phyloP scores from a whole-genome alignment of 2,329 filamentous ascomycete genomes.

The Cladosporium sp. region DNA sequence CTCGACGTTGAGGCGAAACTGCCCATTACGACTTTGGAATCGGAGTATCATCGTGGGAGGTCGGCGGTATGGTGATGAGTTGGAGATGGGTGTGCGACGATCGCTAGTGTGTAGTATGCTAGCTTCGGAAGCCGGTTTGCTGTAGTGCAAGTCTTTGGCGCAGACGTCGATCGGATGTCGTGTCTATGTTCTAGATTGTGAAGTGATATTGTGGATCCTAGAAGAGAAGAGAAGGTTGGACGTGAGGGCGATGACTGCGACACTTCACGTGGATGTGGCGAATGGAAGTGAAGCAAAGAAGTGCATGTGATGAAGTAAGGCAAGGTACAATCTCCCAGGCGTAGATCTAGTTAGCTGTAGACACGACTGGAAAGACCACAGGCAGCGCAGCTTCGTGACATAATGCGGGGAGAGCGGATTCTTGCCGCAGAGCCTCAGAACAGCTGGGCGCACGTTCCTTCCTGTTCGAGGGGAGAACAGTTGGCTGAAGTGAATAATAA shows the following conservation, averaged over 20 bases:
- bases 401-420: background rate
- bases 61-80: conserved; percentile 2
- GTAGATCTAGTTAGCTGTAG: background rate
- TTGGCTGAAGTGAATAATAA: background rate
- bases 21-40: conserved; percentile 87
- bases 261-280: background rate
- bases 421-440: background rate
- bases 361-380: too few species aligned
- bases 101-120: too few species aligned
- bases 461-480: background rate
- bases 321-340: background rate
- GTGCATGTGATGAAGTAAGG: background rate
- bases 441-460: background rate
- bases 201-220: too few species aligned
- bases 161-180: too few species aligned
- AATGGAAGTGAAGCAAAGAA: background rate
- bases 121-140: background rate
- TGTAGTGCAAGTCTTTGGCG: too few species aligned
- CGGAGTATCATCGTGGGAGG: conserved; percentile 67
- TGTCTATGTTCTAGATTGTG: too few species aligned
- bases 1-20: conserved; percentile 77
- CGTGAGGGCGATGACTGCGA: too few species aligned
- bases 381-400: too few species aligned
- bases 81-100: conserved; percentile 6
- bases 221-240: too few species aligned